Conservation (phyloP, 345 rosid species). For the Punica granatum region DNA sequence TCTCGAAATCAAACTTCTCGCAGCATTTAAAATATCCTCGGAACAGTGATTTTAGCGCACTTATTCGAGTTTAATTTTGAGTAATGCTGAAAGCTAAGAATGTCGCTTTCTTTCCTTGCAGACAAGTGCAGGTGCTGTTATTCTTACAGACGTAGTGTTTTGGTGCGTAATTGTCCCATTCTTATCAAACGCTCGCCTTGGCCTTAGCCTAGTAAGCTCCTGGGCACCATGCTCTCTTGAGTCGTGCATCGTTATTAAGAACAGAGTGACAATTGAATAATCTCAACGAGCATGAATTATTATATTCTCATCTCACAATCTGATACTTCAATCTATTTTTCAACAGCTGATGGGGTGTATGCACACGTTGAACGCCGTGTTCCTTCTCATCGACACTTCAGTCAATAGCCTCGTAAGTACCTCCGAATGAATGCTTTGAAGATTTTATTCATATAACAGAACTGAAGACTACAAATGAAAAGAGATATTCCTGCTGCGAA, state of each 20-base stretch:
- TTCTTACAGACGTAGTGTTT: conserved; percentile 68
- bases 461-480: too few species aligned
- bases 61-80: background rate
- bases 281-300: too few species aligned
- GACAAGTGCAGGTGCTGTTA: conserved; percentile 83
- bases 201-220: conserved; percentile 55
- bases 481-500: too few species aligned
- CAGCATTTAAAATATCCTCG: background rate
- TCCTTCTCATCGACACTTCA: conserved; percentile 54
- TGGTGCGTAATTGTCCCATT: conserved; percentile 75
- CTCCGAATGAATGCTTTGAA: background rate
- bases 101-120: conserved; percentile 13
- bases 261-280: background rate
- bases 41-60: too few species aligned
- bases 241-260: background rate
- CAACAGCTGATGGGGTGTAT: conserved; percentile 77
- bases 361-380: conserved; percentile 57
- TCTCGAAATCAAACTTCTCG: background rate
- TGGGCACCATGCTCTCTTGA: background rate
- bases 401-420: conserved; percentile 72
- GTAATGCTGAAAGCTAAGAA: background rate
- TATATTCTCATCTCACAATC: background rate
- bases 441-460: too few species aligned
- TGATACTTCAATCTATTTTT: background rate
- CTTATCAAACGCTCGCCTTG: conserved; percentile 48